phyloP scores from a whole-genome alignment of 2,329 filamentous ascomycete genomes.

The Cercospora nicotianae region DNA sequence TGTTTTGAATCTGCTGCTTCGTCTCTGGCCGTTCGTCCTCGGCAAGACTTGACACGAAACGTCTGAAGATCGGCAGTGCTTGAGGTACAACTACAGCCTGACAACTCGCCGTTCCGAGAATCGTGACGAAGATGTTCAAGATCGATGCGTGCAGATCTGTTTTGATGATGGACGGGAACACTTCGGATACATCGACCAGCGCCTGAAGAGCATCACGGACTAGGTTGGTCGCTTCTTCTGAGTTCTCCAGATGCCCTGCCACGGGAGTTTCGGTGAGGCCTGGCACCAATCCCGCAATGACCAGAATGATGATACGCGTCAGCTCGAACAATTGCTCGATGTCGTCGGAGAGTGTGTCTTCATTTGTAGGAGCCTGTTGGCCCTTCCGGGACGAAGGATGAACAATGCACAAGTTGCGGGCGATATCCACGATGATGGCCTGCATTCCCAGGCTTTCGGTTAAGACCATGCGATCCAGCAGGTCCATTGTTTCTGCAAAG shows the following conservation, averaged over 20 bases:
- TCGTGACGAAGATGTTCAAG: slow-evolving; percentile 92
- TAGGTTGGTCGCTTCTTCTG: slow-evolving; percentile 80
- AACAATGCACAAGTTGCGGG: slow-evolving; percentile 81
- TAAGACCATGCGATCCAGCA: slow-evolving; percentile 86
- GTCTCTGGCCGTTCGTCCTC: slow-evolving; percentile 47
- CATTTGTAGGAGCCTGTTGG: slow-evolving; percentile 34
- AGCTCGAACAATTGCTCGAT: slow-evolving; percentile 98
- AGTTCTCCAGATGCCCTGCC: slow-evolving; percentile 61
- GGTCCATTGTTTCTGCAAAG: slow-evolving; percentile 95
- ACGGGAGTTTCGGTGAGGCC: slow-evolving; percentile 64
- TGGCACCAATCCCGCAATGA: slow-evolving; percentile 82
- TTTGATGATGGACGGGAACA: slow-evolving; percentile 95
- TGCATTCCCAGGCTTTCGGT: slow-evolving; percentile 90
- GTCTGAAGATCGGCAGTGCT: slow-evolving; percentile 84
- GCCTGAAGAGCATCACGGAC: slow-evolving; percentile 79
- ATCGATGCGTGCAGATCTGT: slow-evolving; percentile 95
- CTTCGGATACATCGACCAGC: slow-evolving; percentile 88
- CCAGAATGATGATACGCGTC: slow-evolving; percentile 91
- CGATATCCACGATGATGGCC: slow-evolving; percentile 89
- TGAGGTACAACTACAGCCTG: slow-evolving; percentile 88
- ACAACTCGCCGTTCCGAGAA: slow-evolving; percentile 81
- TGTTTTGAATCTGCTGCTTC: slow-evolving; percentile 73
- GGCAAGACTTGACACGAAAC: slow-evolving; percentile 78
- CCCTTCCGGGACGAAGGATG: slow-evolving; percentile 82
- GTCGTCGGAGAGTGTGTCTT: slow-evolving; percentile 84